phyloP scores from a whole-genome alignment of 495 filamentous ascomycete genomes.

The Hypoxylon fuscum region DNA sequence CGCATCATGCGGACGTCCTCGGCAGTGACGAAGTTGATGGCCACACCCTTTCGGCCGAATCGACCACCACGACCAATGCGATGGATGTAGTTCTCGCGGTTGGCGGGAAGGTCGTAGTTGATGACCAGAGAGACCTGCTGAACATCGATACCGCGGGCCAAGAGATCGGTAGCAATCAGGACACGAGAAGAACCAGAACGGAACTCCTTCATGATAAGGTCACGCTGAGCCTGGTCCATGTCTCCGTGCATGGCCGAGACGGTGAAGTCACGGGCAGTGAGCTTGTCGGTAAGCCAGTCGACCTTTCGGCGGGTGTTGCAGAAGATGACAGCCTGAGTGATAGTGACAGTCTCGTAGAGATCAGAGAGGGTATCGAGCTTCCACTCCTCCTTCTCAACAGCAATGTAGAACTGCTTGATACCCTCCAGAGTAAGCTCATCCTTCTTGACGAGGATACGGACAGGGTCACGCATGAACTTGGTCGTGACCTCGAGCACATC shows the following conservation, averaged over 20 bases:
- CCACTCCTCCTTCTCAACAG: conserved; percentile 99
- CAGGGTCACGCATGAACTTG: conserved; percentile 99
- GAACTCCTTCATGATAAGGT: conserved; percentile 99
- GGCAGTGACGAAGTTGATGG: conserved; percentile 99
- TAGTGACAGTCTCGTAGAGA: conserved; percentile 98
- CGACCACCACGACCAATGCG: conserved; percentile 98
- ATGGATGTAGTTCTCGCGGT: conserved; percentile 99
- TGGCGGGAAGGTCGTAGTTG: conserved; percentile 98
- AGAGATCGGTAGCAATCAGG: conserved; percentile 94
- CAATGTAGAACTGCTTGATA: conserved; percentile 99
- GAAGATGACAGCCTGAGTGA: conserved; percentile 99
- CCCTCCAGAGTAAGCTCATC: conserved; percentile 98
- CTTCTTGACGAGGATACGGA: conserved; percentile 99
- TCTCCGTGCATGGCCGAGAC: conserved; percentile 99
- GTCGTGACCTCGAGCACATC: conserved; percentile 99
- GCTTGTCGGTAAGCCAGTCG: conserved; percentile 99
- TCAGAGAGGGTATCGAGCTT: conserved; percentile 99
- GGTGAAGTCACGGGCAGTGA: conserved; percentile 96
- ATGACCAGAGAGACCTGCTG: conserved; percentile 99
- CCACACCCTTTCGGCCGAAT: conserved; percentile 99
- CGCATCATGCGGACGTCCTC: conserved; percentile 99
- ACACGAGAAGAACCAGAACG: conserved; percentile 96
- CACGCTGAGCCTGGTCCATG: conserved; percentile 96
- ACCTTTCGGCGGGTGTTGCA: conserved; percentile 99
- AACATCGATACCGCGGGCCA: conserved; percentile 99